phyloP scores from a whole-genome alignment of 345 rosid genomes.

The Jatropha curcas region DNA sequence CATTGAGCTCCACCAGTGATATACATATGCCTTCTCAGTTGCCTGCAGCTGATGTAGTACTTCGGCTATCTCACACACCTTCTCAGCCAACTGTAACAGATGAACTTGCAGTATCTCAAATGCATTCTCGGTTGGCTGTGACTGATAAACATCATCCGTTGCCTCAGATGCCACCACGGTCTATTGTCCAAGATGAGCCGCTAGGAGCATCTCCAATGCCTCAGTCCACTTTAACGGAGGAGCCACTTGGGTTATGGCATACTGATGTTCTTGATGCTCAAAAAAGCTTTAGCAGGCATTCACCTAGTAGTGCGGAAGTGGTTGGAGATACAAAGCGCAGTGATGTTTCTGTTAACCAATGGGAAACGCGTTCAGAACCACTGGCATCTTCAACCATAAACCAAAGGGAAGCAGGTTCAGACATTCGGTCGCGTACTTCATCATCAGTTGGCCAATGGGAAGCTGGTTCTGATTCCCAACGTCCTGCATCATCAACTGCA shows the following conservation, averaged over 20 bases:
- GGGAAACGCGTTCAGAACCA: slow-evolving; percentile 49
- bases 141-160: neutral
- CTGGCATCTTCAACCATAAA: slow-evolving; percentile 35
- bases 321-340: slow-evolving; percentile 41
- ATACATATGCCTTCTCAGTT: slow-evolving; percentile 51
- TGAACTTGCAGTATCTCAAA: slow-evolving; percentile 11
- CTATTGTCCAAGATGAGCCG: neutral
- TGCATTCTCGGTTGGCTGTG: slow-evolving; percentile 11
- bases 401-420: slow-evolving; percentile 15
- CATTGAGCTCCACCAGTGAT: slow-evolving; percentile 73
- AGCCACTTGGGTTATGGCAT: slow-evolving; percentile 6
- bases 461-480: slow-evolving; percentile 14
- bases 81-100: slow-evolving; percentile 25
- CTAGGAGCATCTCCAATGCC: slow-evolving; percentile 13
- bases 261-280: slow-evolving; percentile 32
- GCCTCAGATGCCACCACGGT: slow-evolving; percentile 14
- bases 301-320: slow-evolving; percentile 43
- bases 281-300: slow-evolving; percentile 46
- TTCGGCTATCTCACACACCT: slow-evolving; percentile 20
- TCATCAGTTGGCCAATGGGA: slow-evolving; percentile 22
- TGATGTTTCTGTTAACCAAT: slow-evolving; percentile 48
- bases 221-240: slow-evolving; percentile 12
- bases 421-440: slow-evolving; percentile 8
- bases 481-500: slow-evolving; percentile 19
- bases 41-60: slow-evolving; percentile 31